Conservation (phyloP, 306 rosid genomes). For the Corylus avellana region DNA sequence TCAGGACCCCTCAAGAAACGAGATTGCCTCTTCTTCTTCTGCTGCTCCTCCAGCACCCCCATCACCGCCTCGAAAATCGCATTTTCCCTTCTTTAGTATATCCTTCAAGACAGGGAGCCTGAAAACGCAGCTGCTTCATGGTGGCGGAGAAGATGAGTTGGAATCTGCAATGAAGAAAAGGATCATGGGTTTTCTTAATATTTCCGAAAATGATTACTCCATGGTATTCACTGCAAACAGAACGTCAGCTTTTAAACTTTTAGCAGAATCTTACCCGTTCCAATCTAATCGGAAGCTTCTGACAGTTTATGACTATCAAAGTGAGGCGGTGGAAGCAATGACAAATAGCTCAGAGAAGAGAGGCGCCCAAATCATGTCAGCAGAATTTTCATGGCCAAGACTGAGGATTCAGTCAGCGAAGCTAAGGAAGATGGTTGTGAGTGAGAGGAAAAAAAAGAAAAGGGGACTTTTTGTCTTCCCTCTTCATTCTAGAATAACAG, state of each 20-base stretch:
- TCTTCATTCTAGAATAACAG: conserved; percentile 80
- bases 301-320: conserved; percentile 83
- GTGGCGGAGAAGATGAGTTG: conserved; percentile 62
- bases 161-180: conserved; percentile 69
- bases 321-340: conserved; percentile 86
- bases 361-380: conserved; percentile 69
- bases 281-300: conserved; percentile 58
- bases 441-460: conserved; percentile 56
- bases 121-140: conserved; percentile 68
- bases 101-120: conserved; percentile 67
- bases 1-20: conserved; percentile 37
- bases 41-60: conserved; percentile 27
- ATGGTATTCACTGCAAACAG: conserved; percentile 94
- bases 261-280: conserved; percentile 77
- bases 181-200: conserved; percentile 68
- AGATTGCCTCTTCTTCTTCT: conserved; percentile 39
- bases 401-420: conserved; percentile 68
- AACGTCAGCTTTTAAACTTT: conserved; percentile 82
- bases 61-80: conserved; percentile 34
- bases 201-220: conserved; percentile 69
- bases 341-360: conserved; percentile 57
- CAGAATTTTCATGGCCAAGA: conserved; percentile 94
- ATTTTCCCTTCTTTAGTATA: conserved; percentile 70
- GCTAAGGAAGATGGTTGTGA: conserved; percentile 64
- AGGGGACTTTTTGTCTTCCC: conserved; percentile 87